phyloP scores from a whole-genome alignment of 2,329 filamentous ascomycete species.

The Mycosphaerella arachidis region DNA sequence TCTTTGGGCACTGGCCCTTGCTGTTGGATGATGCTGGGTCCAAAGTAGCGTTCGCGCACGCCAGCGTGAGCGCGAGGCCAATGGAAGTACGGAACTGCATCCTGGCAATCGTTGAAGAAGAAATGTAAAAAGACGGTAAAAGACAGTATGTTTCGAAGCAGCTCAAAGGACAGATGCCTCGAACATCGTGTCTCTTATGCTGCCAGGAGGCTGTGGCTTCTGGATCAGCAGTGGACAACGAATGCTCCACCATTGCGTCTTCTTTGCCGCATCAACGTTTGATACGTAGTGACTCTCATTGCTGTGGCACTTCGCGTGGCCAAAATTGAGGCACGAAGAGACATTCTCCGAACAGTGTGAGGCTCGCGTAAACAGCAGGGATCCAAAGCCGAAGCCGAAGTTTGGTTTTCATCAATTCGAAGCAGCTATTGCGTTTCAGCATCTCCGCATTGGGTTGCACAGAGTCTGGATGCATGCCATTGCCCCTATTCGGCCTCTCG shows the following conservation, averaged over 20 bases:
- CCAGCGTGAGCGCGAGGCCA: constrained; percentile 18
- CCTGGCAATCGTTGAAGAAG: background rate
- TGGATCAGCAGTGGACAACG: background rate
- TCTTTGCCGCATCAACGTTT: constrained; percentile 6
- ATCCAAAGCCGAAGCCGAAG: background rate
- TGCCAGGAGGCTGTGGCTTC: background rate
- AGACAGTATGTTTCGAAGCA: background rate
- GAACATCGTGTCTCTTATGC: background rate
- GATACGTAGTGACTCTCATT: constrained; percentile 3
- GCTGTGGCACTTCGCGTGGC: background rate
- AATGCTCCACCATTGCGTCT: background rate
- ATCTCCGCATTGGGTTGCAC: background rate
- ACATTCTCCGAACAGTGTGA: background rate
- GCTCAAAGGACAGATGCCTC: background rate
- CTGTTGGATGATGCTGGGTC: constrained; percentile 37
- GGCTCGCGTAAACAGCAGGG: background rate
- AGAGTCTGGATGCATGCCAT: background rate
- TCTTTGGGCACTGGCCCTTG: constrained; percentile 33
- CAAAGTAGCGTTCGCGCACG: constrained; percentile 32
- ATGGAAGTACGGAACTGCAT: constrained; percentile 17
- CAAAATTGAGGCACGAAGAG: background rate
- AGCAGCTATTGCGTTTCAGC: background rate
- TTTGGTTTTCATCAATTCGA: background rate
- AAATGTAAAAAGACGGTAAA: background rate
- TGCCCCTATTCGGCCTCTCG: background rate